Conservation (phyloP, 2,329 filamentous ascomycete genomes). For the Fusarium agapanthi region DNA sequence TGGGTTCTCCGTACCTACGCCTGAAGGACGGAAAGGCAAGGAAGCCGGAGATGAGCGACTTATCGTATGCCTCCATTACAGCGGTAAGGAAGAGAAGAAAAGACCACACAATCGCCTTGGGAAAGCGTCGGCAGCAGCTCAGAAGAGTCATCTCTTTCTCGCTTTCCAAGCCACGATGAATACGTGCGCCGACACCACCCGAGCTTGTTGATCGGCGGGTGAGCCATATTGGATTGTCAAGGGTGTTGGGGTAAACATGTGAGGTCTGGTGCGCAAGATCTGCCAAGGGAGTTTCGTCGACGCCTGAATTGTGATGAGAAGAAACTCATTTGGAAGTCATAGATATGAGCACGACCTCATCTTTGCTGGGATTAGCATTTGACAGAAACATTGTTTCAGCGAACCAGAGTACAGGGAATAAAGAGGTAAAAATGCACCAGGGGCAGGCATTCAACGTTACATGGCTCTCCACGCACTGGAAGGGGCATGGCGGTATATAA, state of each 20-base stretch:
- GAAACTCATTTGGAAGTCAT: background rate
- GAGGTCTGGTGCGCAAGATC: background rate
- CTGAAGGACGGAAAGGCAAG: background rate
- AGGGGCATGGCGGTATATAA: background rate
- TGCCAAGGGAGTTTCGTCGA: background rate
- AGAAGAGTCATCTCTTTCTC: conserved; percentile 22
- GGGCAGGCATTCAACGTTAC: background rate
- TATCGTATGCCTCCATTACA: conserved; percentile 28
- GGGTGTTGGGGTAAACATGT: background rate
- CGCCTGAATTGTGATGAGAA: background rate
- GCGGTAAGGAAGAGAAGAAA: conserved; percentile 22
- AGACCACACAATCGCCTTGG: conserved; percentile 26
- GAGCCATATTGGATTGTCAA: background rate
- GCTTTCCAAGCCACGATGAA: background rate
- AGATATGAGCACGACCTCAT: background rate
- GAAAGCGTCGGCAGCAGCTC: conserved; percentile 4
- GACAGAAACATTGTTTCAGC: background rate
- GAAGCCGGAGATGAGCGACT: background rate
- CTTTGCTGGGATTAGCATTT: background rate
- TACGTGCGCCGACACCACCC: background rate
- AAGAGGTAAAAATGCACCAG: background rate
- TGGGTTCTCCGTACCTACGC: conserved; percentile 39
- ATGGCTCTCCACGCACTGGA: background rate
- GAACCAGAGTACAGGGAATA: background rate
- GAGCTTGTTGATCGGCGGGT: conserved; percentile 9